A percentile compares a stretch with the other conserved stretches of the same genome.
These are phyloP conservation scores for Castanea mollissima DNA, from an alignment of 306 rosid species.

Conservation along the genomic window DNA sequence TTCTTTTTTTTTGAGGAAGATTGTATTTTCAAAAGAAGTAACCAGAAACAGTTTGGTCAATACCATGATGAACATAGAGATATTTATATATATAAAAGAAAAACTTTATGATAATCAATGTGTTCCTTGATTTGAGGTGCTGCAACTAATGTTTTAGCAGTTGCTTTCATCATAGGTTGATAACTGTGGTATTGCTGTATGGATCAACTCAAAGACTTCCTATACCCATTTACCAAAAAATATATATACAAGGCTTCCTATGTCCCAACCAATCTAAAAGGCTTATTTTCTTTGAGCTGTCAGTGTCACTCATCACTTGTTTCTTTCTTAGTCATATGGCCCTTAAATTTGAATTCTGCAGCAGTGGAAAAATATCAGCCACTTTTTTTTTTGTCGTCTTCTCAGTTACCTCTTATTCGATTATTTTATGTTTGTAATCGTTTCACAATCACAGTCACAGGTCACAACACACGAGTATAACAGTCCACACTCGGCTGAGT, in stretches of 20 bases:
- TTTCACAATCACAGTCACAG: neutral
- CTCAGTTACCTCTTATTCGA: neutral
- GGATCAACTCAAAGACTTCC: constrained; percentile 20
- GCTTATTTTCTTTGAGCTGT: neutral
- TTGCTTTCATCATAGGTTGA: neutral
- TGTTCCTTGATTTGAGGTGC: neutral
- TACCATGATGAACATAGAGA: too few relatives aligned
- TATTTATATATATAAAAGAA: neutral
- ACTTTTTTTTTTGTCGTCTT: constrained; percentile 18
- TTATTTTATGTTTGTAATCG: neutral
- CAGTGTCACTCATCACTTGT: neutral
- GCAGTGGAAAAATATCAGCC: neutral
- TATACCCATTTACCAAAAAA: neutral
- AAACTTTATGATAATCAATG: neutral
- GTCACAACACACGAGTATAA: neutral
- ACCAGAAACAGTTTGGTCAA: neutral
- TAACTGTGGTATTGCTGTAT: neutral
- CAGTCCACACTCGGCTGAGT: neutral
- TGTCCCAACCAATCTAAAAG: constrained; percentile 9
- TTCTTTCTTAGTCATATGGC: neutral
- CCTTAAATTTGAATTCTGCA: constrained; percentile 6
- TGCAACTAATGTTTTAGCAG: neutral
- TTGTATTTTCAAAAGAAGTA: neutral
- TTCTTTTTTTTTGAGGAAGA: too few relatives aligned
- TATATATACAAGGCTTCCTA: too few relatives aligned